Evolutionary conservation across 2,329 filamentous ascomycete genomes (phyloP).

Genomic region (Elsinoe perseae): DNA sequence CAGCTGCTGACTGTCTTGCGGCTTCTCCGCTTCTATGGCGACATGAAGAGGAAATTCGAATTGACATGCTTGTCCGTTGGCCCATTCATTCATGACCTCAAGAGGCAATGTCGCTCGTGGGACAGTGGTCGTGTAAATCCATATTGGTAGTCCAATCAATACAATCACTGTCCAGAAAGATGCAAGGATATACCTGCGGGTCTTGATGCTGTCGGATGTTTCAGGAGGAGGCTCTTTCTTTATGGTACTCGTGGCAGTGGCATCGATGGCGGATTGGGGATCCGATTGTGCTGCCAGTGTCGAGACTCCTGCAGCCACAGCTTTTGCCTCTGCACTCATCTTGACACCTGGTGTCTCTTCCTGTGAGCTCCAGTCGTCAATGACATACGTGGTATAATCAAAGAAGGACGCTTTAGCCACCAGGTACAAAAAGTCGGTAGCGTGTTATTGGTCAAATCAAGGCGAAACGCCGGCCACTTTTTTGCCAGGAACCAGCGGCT

Average conservation of each 20-base stretch:
- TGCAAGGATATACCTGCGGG: conserved; percentile 66
- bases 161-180: conserved; percentile 89
- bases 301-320: not conserved
- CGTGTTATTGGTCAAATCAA: not conserved
- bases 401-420: not conserved
- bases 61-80: conserved; percentile 79
- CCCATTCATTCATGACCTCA: conserved; percentile 82
- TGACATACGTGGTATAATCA: not conserved
- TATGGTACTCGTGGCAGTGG: conserved; percentile 9
- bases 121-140: conserved; percentile 92
- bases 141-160: conserved; percentile 79
- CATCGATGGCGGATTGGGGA: conserved; percentile 3
- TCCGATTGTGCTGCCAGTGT: not conserved
- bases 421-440: not conserved
- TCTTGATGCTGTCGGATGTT: conserved; percentile 58
- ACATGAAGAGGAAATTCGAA: conserved; percentile 83
- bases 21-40: conserved; percentile 61
- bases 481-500: not conserved
- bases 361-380: not conserved
- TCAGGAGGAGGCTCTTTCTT: conserved; percentile 63
- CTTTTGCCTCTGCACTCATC: conserved; percentile 2
- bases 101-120: conserved; percentile 79
- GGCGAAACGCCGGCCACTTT: conserved; percentile 1
- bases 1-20: conserved; percentile 62
- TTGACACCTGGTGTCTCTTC: not conserved